Percentiles rank a stretch among this genome's conserved stretches.
Conservation (phyloP, 73 alveolate genomes). For the Paraurostyla sp. region DNA sequence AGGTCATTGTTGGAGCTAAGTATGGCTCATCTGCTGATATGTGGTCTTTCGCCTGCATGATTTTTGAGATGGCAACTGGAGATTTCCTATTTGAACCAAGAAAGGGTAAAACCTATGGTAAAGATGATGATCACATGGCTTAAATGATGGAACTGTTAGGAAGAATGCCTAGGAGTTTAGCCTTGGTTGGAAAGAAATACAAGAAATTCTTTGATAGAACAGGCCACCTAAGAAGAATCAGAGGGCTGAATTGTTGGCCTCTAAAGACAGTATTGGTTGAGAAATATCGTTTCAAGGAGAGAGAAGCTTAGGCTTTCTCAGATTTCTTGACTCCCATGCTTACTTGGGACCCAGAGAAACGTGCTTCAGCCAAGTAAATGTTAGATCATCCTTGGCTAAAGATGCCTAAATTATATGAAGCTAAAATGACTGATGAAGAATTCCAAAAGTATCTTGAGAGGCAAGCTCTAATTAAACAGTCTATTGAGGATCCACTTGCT, state of each 20-base stretch:
- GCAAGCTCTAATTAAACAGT: neutral
- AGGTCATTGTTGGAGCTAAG: constrained; percentile 95
- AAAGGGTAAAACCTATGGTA: constrained; percentile 90
- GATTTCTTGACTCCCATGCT: constrained; percentile 83
- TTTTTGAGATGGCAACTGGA: constrained; percentile 98
- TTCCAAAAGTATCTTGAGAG: neutral
- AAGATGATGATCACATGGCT: constrained; percentile 97
- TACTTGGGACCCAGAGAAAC: constrained; percentile 84
- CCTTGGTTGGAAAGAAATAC: constrained; percentile 84
- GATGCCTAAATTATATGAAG: constrained; percentile 76
- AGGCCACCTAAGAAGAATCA: constrained; percentile 88
- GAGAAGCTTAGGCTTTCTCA: constrained; percentile 82
- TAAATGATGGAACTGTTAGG: constrained; percentile 94
- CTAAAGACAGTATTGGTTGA: constrained; percentile 82
- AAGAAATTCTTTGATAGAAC: constrained; percentile 89
- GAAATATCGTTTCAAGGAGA: constrained; percentile 78
- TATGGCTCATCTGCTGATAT: constrained; percentile 97
- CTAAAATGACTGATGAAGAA: constrained; percentile 74
- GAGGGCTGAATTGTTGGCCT: constrained; percentile 86
- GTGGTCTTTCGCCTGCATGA: constrained; percentile 98
- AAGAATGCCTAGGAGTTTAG: constrained; percentile 90
- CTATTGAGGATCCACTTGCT: constrained; percentile 8
- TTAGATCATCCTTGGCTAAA: constrained; percentile 84
- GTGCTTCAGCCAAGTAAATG: constrained; percentile 83
- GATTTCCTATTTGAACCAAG: constrained; percentile 98